These are phyloP conservation scores for Wickerhamomyces bovis DNA, from an alignment of 805 yeast genomes.

Conservation along the genomic window DNA sequence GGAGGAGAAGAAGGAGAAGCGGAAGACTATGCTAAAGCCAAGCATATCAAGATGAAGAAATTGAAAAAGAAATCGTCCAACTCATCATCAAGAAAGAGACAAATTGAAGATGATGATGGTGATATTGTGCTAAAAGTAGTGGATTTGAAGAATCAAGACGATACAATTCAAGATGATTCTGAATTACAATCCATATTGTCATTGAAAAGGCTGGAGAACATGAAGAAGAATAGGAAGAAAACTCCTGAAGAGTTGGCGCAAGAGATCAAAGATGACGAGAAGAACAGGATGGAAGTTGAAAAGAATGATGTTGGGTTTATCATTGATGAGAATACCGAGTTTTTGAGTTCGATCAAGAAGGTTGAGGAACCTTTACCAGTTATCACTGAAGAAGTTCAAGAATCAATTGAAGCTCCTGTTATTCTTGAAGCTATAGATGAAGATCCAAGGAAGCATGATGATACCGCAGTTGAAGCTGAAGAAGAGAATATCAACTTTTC, in stretches of 20 bases:
- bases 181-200: slow-evolving; percentile 24
- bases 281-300: slow-evolving; percentile 14
- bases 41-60: slow-evolving; percentile 28
- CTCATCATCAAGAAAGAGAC: slow-evolving; percentile 5
- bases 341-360: slow-evolving; percentile 24
- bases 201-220: slow-evolving; percentile 10
- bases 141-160: slow-evolving; percentile 22
- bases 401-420: neutral
- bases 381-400: neutral
- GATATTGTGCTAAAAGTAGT: slow-evolving; percentile 22
- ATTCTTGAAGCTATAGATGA: neutral
- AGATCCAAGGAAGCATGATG: neutral
- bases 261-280: slow-evolving; percentile 16
- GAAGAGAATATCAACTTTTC: slow-evolving; percentile 8
- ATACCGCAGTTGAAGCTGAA: neutral
- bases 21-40: slow-evolving; percentile 20
- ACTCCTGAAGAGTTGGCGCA: slow-evolving; percentile 18
- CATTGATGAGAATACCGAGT: slow-evolving; percentile 32
- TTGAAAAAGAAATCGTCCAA: slow-evolving; percentile 16
- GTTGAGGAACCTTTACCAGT: neutral
- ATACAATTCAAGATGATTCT: slow-evolving; percentile 15
- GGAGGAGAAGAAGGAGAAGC: slow-evolving; percentile 1
- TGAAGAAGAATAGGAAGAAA: slow-evolving; percentile 13
- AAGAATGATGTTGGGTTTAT: slow-evolving; percentile 13
- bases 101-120: slow-evolving; percentile 16